Conservation (phyloP, 2,329 filamentous ascomycete species). For the Ascochyta viciae-villosae region DNA sequence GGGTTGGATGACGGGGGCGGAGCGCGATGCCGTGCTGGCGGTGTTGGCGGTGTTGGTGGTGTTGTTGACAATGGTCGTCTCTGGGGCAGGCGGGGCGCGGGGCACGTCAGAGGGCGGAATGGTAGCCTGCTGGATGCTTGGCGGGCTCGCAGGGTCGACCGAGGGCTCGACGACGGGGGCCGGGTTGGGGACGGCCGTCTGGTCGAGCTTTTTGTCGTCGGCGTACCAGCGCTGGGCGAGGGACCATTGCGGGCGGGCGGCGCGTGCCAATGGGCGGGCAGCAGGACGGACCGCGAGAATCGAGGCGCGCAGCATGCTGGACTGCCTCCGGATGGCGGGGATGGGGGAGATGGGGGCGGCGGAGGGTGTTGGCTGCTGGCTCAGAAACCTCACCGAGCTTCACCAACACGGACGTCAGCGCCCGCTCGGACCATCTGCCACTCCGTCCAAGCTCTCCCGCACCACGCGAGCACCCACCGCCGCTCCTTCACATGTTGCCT, state of each 20-base stretch:
- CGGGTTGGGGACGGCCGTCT: constrained; percentile 48
- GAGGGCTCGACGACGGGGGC: constrained; percentile 49
- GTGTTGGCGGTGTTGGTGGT: too few relatives aligned
- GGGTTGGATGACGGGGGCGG: constrained; percentile 41
- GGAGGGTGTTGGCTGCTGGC: constrained; percentile 10
- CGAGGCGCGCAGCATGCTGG: constrained; percentile 64
- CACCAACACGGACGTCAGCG: constrained; percentile 3
- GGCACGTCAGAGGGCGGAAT: constrained; percentile 59
- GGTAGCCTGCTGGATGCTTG: constrained; percentile 38
- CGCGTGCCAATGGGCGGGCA: constrained; percentile 44
- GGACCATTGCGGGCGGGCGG: constrained; percentile 48
- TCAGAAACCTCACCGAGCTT: constrained; percentile 23
- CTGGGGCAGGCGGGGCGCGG: constrained; percentile 54
- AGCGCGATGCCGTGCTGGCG: constrained; percentile 36
- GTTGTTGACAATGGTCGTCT: constrained; percentile 38
- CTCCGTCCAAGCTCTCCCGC: constrained; percentile 11
- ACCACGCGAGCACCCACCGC: constrained; percentile 9
- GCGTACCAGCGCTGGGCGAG: constrained; percentile 58
- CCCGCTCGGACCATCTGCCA: constrained; percentile 6
- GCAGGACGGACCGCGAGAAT: constrained; percentile 57
- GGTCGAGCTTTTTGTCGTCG: constrained; percentile 53
- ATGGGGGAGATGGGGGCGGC: constrained; percentile 26
- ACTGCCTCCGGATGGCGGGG: constrained; percentile 49
- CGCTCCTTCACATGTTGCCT: constrained; percentile 10
- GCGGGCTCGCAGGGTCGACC: constrained; percentile 48